These are phyloP conservation scores for Polytrichum formosum DNA, from an alignment of 225 moss, liverwort and hornwort genomes.

Conservation along the genomic window DNA sequence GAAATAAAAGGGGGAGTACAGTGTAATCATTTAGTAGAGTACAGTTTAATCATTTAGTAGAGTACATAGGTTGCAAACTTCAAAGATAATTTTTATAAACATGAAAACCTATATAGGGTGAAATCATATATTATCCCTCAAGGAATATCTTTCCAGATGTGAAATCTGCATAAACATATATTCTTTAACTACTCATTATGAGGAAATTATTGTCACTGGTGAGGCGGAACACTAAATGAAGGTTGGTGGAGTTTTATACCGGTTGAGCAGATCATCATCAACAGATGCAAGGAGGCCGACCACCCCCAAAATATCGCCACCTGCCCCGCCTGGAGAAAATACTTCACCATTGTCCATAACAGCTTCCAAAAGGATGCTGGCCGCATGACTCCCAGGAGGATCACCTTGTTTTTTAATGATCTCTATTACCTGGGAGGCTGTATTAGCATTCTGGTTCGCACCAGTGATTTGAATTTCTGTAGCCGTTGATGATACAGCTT, in stretches of 20 bases:
- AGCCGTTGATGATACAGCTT: constrained; percentile 17
- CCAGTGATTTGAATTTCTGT: constrained; percentile 16
- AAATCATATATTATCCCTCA: too few relatives aligned
- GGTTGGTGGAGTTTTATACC: constrained; percentile 9
- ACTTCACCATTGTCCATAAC: constrained; percentile 37
- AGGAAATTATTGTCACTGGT: too few relatives aligned
- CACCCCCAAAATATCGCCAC: constrained; percentile 48
- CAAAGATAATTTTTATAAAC: too few relatives aligned
- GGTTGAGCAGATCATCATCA: constrained; percentile 41
- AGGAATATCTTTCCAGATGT: too few relatives aligned
- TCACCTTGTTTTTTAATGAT: constrained; percentile 48
- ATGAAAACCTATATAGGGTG: too few relatives aligned
- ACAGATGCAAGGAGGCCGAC: constrained; percentile 57
- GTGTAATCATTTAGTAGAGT: too few relatives aligned
- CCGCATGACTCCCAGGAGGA: constrained; percentile 52
- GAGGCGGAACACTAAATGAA: neutral
- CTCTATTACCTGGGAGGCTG: constrained; percentile 45
- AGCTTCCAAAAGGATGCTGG: constrained; percentile 49
- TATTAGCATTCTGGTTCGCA: constrained; percentile 18
- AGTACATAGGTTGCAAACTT: too few relatives aligned
- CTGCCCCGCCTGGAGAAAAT: constrained; percentile 37
- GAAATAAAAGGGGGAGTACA: too few relatives aligned
- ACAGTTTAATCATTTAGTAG: too few relatives aligned
- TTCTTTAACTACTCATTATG: too few relatives aligned
- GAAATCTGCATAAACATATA: too few relatives aligned